Evolutionary conservation across 202 grass and related monocot species (phyloP).

Genomic region (Musa balbisiana): DNA sequence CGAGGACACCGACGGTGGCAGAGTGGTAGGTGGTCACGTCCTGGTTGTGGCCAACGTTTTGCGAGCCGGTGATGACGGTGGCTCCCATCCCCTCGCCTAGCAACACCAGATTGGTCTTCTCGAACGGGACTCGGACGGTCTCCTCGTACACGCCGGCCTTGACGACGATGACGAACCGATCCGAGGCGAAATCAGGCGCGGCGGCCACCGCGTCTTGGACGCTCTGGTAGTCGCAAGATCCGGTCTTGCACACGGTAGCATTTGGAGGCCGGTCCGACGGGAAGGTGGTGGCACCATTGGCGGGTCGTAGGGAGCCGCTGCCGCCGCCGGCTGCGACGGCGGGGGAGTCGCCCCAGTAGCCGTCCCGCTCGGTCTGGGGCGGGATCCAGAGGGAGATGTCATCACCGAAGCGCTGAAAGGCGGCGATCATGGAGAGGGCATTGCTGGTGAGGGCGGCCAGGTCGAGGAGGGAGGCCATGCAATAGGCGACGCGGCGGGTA

Average conservation of each 20-base stretch:
- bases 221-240: slow-evolving; percentile 34
- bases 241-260: slow-evolving; percentile 48
- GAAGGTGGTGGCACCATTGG: not conserved
- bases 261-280: slow-evolving; percentile 27
- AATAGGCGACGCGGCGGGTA: slow-evolving; percentile 18
- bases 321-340: not conserved
- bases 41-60: slow-evolving; percentile 37
- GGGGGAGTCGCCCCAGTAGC: slow-evolving; percentile 24
- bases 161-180: slow-evolving; percentile 41
- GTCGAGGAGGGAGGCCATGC: slow-evolving; percentile 26
- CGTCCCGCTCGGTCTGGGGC: slow-evolving; percentile 41
- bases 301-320: not conserved
- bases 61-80: slow-evolving; percentile 50
- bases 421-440: slow-evolving; percentile 47
- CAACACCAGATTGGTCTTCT: slow-evolving; percentile 60
- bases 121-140: slow-evolving; percentile 41
- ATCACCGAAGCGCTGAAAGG: slow-evolving; percentile 48
- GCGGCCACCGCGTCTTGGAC: slow-evolving; percentile 54
- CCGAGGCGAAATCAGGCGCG: slow-evolving; percentile 30
- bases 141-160: slow-evolving; percentile 54
- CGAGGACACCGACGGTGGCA: slow-evolving; percentile 39
- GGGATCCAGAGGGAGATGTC: slow-evolving; percentile 37
- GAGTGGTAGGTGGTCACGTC: slow-evolving; percentile 59
- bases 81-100: slow-evolving; percentile 51
- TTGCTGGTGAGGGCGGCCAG: slow-evolving; percentile 28